phyloP scores from a whole-genome alignment of 306 rosid genomes.

The Prunus mongolica region DNA sequence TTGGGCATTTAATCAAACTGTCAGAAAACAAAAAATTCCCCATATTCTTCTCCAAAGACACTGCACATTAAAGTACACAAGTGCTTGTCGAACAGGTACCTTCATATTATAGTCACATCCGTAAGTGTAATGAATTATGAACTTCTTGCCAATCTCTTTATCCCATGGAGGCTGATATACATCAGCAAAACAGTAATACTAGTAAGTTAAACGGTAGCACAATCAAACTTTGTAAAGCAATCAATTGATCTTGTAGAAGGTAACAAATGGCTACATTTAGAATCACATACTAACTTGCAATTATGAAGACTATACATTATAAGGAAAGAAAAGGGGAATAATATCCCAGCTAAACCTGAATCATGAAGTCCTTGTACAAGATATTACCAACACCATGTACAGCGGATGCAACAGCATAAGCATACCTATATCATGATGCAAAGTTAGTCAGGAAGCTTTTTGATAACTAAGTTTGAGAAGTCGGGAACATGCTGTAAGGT shows the following conservation, averaged over 20 bases:
- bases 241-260: background rate
- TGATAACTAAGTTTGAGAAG: background rate
- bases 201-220: slow-evolving; percentile 5
- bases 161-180: slow-evolving; percentile 94
- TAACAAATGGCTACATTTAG: background rate
- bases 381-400: slow-evolving; percentile 77
- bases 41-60: background rate
- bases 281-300: background rate
- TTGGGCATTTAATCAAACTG: background rate
- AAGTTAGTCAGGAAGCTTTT: background rate
- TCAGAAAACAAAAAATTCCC: background rate
- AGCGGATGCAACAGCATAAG: slow-evolving; percentile 93
- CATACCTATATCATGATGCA: slow-evolving; percentile 64
- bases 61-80: slow-evolving; percentile 4
- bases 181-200: slow-evolving; percentile 23
- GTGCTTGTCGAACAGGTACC: slow-evolving; percentile 40
- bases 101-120: slow-evolving; percentile 92
- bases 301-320: background rate
- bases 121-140: slow-evolving; percentile 89
- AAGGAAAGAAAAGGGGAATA: background rate
- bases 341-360: slow-evolving; percentile 66
- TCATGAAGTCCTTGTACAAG: slow-evolving; percentile 89
- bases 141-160: slow-evolving; percentile 55
- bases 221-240: background rate
- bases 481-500: slow-evolving; percentile 2